Conservation (phyloP, 257 asterid genomes). For the Knoxia roxburghii region DNA sequence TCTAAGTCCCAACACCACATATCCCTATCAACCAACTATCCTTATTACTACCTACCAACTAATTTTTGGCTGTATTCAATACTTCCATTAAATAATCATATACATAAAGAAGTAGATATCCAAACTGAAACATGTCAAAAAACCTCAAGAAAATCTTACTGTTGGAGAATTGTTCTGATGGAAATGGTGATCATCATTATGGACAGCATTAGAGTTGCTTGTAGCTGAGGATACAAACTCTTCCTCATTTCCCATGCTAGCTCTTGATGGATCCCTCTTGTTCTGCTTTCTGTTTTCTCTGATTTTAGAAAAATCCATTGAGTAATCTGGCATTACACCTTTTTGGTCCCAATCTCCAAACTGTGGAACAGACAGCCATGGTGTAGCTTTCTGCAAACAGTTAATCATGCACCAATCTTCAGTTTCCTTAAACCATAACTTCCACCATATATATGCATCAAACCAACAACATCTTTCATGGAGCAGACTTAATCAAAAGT, state of each 20-base stretch:
- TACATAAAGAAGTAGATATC: neutral
- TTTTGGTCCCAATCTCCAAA: slow-evolving; percentile 97
- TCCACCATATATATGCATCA: neutral
- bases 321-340: slow-evolving; percentile 71
- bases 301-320: slow-evolving; percentile 80
- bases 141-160: slow-evolving; percentile 33
- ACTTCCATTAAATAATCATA: neutral
- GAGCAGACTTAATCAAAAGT: too few species aligned
- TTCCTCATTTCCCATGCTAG: slow-evolving; percentile 87
- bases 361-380: slow-evolving; percentile 90
- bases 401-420: neutral
- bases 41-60: slow-evolving; percentile 17
- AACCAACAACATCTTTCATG: neutral
- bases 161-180: slow-evolving; percentile 52
- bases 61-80: slow-evolving; percentile 4
- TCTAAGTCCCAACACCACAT: slow-evolving; percentile 23
- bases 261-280: slow-evolving; percentile 77
- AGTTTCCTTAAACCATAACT: neutral
- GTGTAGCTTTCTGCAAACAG: slow-evolving; percentile 43
- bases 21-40: slow-evolving; percentile 7
- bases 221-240: slow-evolving; percentile 55
- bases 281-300: slow-evolving; percentile 86
- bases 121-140: neutral
- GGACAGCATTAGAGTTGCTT: slow-evolving; percentile 28
- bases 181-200: slow-evolving; percentile 32